Percentiles rank a stretch among this genome's conserved stretches.
Evolutionary conservation across 768 basidiomycete genomes (phyloP).

Genomic region (Suillus placidus): DNA sequence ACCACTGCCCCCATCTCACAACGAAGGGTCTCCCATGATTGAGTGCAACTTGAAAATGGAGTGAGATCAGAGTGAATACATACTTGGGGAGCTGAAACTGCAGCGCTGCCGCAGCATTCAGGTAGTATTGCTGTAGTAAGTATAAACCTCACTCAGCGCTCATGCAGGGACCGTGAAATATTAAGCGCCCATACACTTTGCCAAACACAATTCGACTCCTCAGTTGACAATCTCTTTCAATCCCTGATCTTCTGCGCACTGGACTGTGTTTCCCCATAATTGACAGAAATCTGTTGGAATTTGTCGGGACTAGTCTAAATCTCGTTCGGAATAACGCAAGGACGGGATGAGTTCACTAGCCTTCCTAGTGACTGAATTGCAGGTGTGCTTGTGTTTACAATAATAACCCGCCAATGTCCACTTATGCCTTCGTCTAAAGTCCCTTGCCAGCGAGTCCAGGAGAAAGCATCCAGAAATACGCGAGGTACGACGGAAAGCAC

Average conservation of each 20-base stretch:
- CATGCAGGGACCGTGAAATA: not conserved
- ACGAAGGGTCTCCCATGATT: not conserved
- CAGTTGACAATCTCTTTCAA: not conserved
- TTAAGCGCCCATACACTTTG: not conserved
- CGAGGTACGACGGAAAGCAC: conserved; percentile 55
- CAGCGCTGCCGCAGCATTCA: too few relatives aligned
- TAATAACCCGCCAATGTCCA: conserved; percentile 13
- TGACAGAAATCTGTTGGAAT: not conserved
- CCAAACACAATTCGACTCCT: not conserved
- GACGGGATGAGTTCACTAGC: conserved; percentile 64
- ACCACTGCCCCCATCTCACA: not conserved
- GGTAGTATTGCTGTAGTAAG: too few relatives aligned
- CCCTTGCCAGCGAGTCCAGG: conserved; percentile 85
- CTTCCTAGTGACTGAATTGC: conserved; percentile 74
- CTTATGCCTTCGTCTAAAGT: conserved; percentile 44
- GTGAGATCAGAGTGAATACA: not conserved
- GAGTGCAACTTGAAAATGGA: not conserved
- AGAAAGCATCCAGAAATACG: conserved; percentile 92
- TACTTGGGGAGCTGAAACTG: not conserved
- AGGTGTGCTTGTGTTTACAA: conserved; percentile 45
- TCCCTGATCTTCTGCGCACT: not conserved
- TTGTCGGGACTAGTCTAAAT: too few relatives aligned
- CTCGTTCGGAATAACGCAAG: not conserved
- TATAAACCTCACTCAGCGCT: too few relatives aligned
- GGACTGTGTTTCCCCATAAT: not conserved